Evolutionary conservation across 345 rosid genomes (phyloP).

Genomic region (Dimocarpus longan): DNA sequence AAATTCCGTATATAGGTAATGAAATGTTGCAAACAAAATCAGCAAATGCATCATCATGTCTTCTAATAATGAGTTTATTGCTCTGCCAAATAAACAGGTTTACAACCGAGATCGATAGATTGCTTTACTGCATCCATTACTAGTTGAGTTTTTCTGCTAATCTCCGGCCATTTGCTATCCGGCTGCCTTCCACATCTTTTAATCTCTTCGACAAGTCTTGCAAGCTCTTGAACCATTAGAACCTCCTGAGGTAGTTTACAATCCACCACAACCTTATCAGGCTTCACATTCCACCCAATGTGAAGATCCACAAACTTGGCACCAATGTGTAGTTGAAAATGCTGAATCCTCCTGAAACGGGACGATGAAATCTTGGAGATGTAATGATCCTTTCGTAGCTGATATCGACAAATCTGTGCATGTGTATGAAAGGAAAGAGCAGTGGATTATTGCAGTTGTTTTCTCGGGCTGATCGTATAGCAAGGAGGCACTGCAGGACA

Average conservation of each 20-base stretch:
- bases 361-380: constrained; percentile 54
- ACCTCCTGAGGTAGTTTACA: constrained; percentile 62
- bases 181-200: constrained; percentile 25
- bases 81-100: constrained; percentile 43
- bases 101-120: constrained; percentile 59
- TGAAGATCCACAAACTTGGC: constrained; percentile 59
- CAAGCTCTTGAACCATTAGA: constrained; percentile 56
- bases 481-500: constrained; percentile 64
- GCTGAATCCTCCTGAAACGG: constrained; percentile 60
- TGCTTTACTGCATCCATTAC: constrained; percentile 62
- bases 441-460: constrained; percentile 49
- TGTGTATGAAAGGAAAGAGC: constrained; percentile 58
- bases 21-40: too few species aligned
- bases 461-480: constrained; percentile 37
- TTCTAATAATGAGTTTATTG: not conserved
- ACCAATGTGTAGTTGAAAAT: constrained; percentile 43
- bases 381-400: constrained; percentile 53
- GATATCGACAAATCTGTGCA: constrained; percentile 51
- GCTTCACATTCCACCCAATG: constrained; percentile 64
- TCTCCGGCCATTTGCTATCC: constrained; percentile 56
- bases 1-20: not conserved
- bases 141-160: constrained; percentile 63
- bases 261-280: constrained; percentile 42
- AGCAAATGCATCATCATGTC: not conserved
- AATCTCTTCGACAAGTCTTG: constrained; percentile 42